Evolutionary conservation across 148 eudicot species (phyloP).

Genomic region (Rhododendron williamsianum): DNA sequence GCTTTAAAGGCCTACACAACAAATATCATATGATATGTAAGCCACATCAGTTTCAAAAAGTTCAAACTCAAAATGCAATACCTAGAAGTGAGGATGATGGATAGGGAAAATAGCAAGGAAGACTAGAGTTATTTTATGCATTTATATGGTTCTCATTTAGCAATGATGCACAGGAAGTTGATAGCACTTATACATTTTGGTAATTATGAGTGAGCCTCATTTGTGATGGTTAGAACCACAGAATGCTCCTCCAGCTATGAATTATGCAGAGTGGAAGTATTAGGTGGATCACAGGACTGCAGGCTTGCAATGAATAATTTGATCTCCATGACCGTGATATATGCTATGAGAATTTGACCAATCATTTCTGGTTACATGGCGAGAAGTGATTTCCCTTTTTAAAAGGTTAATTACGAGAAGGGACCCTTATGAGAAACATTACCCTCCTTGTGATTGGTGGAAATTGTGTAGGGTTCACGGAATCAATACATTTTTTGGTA

Average conservation of each 20-base stretch:
- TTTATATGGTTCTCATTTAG: neutral
- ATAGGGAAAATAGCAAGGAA: neutral
- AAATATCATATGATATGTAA: neutral
- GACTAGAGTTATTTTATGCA: neutral
- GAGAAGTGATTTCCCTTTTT: neutral
- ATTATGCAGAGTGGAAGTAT: neutral
- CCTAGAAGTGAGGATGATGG: neutral
- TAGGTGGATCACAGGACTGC: neutral
- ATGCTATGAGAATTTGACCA: neutral
- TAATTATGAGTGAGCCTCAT: neutral
- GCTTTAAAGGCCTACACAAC: constrained; percentile 83
- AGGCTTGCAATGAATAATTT: neutral
- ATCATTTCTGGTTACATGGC: neutral
- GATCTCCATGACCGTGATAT: neutral
- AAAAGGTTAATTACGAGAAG: neutral
- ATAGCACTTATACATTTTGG: neutral
- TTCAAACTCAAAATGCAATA: neutral
- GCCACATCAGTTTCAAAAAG: neutral
- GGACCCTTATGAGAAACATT: too few species aligned
- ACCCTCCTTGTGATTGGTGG: too few species aligned
- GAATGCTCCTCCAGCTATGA: neutral
- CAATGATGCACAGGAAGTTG: neutral
- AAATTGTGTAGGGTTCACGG: too few species aligned
- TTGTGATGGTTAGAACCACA: neutral
- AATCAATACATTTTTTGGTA: too few species aligned